Percentiles rank a stretch among this genome's conserved stretches.
Conservation (phyloP, 176 grass and related monocot genomes). For the Tillandsia leiboldiana region DNA sequence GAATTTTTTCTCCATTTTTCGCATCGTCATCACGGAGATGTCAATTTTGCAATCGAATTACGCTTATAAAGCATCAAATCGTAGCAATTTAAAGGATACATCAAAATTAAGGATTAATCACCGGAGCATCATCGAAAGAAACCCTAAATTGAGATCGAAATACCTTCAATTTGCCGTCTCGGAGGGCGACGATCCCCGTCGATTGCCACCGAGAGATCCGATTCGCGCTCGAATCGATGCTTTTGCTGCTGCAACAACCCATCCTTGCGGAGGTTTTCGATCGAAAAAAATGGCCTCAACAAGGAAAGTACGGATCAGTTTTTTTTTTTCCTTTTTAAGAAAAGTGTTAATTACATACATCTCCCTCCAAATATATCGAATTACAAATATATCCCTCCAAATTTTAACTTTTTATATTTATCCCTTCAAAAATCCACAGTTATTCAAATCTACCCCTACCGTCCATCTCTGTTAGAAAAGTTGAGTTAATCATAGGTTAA, state of each 20-base stretch:
- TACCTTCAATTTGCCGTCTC: conserved; percentile 86
- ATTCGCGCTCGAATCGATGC: conserved; percentile 44
- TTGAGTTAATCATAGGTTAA: no score
- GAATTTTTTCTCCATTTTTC: no score
- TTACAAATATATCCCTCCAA: no score
- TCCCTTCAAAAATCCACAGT: no score
- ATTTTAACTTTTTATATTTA: no score
- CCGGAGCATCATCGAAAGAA: not conserved
- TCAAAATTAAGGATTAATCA: not conserved
- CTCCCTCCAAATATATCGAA: no score
- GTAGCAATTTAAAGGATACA: not conserved
- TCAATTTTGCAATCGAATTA: not conserved
- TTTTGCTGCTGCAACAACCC: conserved; percentile 79
- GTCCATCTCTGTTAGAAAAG: no score
- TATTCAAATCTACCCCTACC: no score
- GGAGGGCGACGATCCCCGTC: conserved; percentile 81
- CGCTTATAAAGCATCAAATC: not conserved
- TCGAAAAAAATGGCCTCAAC: not conserved
- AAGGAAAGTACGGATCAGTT: no score
- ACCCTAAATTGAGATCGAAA: not conserved
- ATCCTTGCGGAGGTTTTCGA: conserved; percentile 21
- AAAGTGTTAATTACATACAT: no score
- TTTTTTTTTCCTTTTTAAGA: no score
- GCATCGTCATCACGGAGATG: no score
- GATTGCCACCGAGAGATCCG: conserved; percentile 66